Evolutionary conservation across 2,329 filamentous ascomycete genomes (phyloP).

Genomic region (Trichoderma sp.): DNA sequence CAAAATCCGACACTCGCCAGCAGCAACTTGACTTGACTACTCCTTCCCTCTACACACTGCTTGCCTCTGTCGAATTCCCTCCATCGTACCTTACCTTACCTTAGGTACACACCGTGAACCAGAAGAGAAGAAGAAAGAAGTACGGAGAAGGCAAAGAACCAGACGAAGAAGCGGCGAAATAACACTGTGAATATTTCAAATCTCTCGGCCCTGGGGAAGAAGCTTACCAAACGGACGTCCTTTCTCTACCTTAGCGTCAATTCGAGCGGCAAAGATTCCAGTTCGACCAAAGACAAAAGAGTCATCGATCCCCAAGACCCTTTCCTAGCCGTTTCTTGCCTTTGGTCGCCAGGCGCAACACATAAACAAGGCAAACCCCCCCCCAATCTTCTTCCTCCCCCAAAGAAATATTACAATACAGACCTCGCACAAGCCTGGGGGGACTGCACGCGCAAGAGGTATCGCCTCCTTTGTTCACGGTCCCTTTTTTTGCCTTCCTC

Average conservation of each 20-base stretch:
- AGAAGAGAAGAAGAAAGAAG: not conserved
- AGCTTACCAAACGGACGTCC: not conserved
- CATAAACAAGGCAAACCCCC: not conserved
- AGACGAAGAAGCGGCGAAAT: not conserved
- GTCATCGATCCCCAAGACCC: conserved; percentile 3
- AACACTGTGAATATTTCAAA: not conserved
- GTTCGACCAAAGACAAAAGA: not conserved
- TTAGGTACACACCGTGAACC: too few species aligned
- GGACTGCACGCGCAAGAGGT: not conserved
- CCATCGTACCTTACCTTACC: not conserved
- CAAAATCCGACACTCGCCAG: too few species aligned
- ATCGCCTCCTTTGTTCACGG: conserved; percentile 1
- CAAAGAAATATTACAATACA: not conserved
- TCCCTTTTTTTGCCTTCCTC: not conserved
- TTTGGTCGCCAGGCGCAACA: not conserved
- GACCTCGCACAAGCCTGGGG: not conserved
- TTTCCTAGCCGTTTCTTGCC: not conserved
- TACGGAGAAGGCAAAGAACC: not conserved
- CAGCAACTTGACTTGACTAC: not conserved
- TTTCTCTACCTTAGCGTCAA: not conserved
- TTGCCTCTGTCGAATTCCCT: not conserved
- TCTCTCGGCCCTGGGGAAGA: not conserved
- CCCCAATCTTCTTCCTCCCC: too few species aligned
- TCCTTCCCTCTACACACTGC: not conserved
- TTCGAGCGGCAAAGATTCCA: not conserved